phyloP scores from a whole-genome alignment of 2,329 filamentous ascomycete species.

The Exophiala viscosa region DNA sequence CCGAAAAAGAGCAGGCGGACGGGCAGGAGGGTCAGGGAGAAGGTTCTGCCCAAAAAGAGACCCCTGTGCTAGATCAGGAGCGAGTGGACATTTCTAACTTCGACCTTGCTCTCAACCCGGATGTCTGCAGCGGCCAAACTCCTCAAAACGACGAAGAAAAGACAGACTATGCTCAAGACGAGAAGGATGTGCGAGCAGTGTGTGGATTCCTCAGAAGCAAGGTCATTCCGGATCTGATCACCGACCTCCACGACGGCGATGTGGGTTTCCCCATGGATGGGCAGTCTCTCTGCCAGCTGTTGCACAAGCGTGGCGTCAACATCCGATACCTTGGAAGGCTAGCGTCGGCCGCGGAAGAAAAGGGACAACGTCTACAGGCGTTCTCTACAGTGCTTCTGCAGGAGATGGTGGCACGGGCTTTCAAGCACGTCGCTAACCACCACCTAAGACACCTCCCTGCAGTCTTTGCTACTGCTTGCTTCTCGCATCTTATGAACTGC shows the following conservation, averaged over 20 bases:
- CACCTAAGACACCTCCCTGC: slow-evolving; percentile 77
- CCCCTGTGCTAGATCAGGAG: slow-evolving; percentile 50
- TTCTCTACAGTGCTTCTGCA: slow-evolving; percentile 74
- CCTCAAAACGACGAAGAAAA: slow-evolving; percentile 91
- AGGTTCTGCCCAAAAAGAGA: slow-evolving; percentile 30
- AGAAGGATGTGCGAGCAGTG: slow-evolving; percentile 80
- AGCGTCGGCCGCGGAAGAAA: slow-evolving; percentile 63
- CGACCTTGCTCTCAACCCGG: slow-evolving; percentile 84
- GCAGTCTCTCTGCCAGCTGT: slow-evolving; percentile 77
- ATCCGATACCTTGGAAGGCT: slow-evolving; percentile 90
- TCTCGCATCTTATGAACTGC: slow-evolving; percentile 90
- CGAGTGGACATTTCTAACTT: slow-evolving; percentile 84
- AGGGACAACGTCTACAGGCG: slow-evolving; percentile 69
- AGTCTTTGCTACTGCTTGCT: slow-evolving; percentile 72
- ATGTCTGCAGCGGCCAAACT: slow-evolving; percentile 87
- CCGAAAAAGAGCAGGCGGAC: slow-evolving; percentile 36
- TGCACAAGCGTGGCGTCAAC: slow-evolving; percentile 98
- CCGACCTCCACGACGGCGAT: slow-evolving; percentile 85
- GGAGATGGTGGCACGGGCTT: slow-evolving; percentile 91
- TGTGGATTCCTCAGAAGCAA: slow-evolving; percentile 73
- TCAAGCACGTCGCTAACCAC: slow-evolving; percentile 84
- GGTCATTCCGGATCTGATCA: slow-evolving; percentile 78
- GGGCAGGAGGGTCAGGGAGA: slow-evolving; percentile 42
- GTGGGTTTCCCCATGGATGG: slow-evolving; percentile 98
- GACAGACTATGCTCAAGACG: slow-evolving; percentile 74